These are phyloP conservation scores for Evansstolkia leycettana DNA, from an alignment of 495 filamentous ascomycete genomes.

Conservation along the genomic window DNA sequence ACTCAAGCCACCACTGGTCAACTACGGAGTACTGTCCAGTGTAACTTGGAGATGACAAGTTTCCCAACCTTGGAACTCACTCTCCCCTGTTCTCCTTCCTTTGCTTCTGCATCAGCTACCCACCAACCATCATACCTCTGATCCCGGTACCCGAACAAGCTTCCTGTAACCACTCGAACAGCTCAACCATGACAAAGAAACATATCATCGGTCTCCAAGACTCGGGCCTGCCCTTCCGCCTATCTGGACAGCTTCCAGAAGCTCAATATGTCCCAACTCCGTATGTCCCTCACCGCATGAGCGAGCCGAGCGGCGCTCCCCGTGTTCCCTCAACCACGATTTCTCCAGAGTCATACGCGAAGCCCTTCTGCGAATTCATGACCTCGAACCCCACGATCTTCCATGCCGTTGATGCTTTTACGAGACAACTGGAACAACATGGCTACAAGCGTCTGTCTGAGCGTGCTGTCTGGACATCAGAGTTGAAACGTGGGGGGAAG, in stretches of 20 bases:
- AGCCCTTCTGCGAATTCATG: constrained; percentile 83
- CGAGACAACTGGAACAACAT: constrained; percentile 50
- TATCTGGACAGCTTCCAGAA: constrained; percentile 9
- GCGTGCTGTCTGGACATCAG: constrained; percentile 63
- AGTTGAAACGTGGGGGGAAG: constrained; percentile 68
- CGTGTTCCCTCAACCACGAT: constrained; percentile 11
- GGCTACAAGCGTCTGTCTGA: constrained; percentile 73
- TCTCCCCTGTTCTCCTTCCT: not conserved
- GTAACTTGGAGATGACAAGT: too few species aligned
- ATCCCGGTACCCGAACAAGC: not conserved
- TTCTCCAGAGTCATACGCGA: constrained; percentile 50
- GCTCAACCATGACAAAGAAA: constrained; percentile 12
- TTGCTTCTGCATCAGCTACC: not conserved
- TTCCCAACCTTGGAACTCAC: not conserved
- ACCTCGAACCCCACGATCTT: constrained; percentile 85
- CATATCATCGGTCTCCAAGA: constrained; percentile 7
- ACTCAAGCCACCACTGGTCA: too few species aligned
- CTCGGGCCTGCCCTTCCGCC: constrained; percentile 12
- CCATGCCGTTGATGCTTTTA: constrained; percentile 69
- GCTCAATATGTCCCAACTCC: constrained; percentile 2
- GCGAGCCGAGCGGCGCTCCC: constrained; percentile 1
- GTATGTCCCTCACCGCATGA: constrained; percentile 5
- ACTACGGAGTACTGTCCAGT: too few species aligned
- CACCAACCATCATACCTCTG: not conserved
- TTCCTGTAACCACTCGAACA: not conserved